Evolutionary conservation across 1,139 yeast species (phyloP), one percentile per base, ranked within the genome.

Genomic region (Taiozyma sp.): DNA sequence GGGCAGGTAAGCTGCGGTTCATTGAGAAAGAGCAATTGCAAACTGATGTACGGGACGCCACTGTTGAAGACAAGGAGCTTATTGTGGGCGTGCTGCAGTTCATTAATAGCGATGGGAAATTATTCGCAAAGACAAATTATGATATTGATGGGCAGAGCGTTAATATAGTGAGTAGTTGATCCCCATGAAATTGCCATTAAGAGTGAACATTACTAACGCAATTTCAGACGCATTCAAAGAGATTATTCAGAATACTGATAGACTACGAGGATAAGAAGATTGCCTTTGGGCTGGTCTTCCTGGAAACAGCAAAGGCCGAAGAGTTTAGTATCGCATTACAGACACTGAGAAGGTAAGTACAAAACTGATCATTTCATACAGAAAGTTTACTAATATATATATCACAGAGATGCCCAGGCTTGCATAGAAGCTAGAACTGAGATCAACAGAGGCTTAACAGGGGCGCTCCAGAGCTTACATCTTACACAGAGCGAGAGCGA

Each of bases 321-420:
- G 76, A 71, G 47, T 72, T 75, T 55, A 70, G 68, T 46, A 64
- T 70, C 23, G 71, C 74, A 16, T 57, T 74, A 24, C 74, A 71
- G 54, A 68, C 67, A 41, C 72, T 63, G 50, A 58, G 59, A 34
- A 62, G 67, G 51, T 49, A n/a, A 19, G 51, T 49, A 12, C 8
- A 4, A 23, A 13, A 8, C 22, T 45, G 6, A 27, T 49, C 8
- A 27, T 45, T 12, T 34, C 23, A 14, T 39, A 16, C 19, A 29
- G 44, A 14, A n/a, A 43, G 3, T 12, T 10, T 14, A 13, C 43
- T 46, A 40, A 40, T 29, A 40, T 29, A 8, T 19, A 8, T 19
- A 44, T 50, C 51, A 19, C 40, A 51, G 53, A 53, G 68, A 65
- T 50, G 60, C 60, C 4, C 48, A 47, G 48, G 34, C 43, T 24